Conservation (phyloP, 2,329 filamentous ascomycete genomes). For the Aureobasidium sp. region DNA sequence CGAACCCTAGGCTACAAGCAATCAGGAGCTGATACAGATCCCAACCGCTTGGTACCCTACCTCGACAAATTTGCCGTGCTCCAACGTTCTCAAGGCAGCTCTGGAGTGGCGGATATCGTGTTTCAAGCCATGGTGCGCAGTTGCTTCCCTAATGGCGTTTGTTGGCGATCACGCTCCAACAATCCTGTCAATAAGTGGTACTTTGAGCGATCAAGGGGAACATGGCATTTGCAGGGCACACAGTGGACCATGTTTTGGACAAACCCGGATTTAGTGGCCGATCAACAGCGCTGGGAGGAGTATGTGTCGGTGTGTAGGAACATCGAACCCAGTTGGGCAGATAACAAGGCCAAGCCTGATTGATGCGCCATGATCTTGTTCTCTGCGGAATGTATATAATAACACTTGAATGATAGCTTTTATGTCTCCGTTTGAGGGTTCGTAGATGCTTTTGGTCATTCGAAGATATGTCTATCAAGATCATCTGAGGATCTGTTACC, state of each 20-base stretch:
- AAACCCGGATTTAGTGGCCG: conserved; percentile 55
- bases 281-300: conserved; percentile 38
- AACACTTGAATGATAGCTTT: background rate
- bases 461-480: background rate
- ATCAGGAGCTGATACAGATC: conserved; percentile 26
- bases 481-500: background rate
- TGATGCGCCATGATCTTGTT: background rate
- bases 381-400: background rate
- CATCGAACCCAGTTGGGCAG: conserved; percentile 44
- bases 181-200: conserved; percentile 99
- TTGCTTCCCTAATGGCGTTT: conserved; percentile 82
- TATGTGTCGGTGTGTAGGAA: conserved; percentile 43
- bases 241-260: conserved; percentile 99
- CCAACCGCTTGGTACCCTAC: conserved; percentile 72
- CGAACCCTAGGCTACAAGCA: conserved; percentile 24
- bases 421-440: background rate
- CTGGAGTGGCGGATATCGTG: conserved; percentile 85
- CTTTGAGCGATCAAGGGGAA: conserved; percentile 81
- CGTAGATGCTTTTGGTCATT: background rate
- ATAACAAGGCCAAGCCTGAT: conserved; percentile 29
- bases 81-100: conserved; percentile 74
- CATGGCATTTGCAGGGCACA: conserved; percentile 70
- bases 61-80: conserved; percentile 96
- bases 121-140: conserved; percentile 92
- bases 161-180: conserved; percentile 82